Evolutionary conservation across 1,284 basidiomycete genomes (phyloP), one percentile per base, ranked within the genome.

Genomic region (Quambalaria eucalypti): DNA sequence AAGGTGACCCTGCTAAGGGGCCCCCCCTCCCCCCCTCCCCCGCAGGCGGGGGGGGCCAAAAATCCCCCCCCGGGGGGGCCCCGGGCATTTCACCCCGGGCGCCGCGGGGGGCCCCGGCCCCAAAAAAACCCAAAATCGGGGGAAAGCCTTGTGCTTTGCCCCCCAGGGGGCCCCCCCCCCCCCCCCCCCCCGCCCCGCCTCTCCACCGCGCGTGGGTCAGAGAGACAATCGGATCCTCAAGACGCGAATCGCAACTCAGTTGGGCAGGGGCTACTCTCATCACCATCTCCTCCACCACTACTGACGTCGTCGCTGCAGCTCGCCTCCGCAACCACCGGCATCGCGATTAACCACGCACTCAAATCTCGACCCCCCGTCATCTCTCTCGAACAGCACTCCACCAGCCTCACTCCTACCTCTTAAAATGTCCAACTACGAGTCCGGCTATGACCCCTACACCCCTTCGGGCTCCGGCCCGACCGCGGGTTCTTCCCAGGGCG

Each of bases 391-490:
- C 16, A 39, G 21, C 36, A 4, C 5, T 21, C 36, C 36, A 39
- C 31, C 31, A 8, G n/a, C 31, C n/a, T n/a, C 31, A 8, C 9
- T 33, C 8, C 31, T 33, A 33, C n/a, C 31, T 39, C 4, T 39
- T 21, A 21, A 39, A 23, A 46, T 46, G 42, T 23, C 21, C 42
- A 46, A 46, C 42, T 46, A 46, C 42, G 42, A 46, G 25, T 46
- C 42, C 16, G 42, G 42, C 42, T 46, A 46, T 26, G 42, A 46
- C 42, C 42, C 42, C 25, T 46, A 46, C 25, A 46, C 42, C 42
- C 42, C 42, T 23, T 33, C 31, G 8, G 42, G 42, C 42, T 19
- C 21, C 6, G 42, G 42, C 19, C 42, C 12, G 16, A 21, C 21
- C 12, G 42, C 42, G 4, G 42, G 42, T 2, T 39, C 36, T n/a